Evolutionary conservation across 2,329 filamentous ascomycete species (phyloP).

Genomic region (Cytospora mali): DNA sequence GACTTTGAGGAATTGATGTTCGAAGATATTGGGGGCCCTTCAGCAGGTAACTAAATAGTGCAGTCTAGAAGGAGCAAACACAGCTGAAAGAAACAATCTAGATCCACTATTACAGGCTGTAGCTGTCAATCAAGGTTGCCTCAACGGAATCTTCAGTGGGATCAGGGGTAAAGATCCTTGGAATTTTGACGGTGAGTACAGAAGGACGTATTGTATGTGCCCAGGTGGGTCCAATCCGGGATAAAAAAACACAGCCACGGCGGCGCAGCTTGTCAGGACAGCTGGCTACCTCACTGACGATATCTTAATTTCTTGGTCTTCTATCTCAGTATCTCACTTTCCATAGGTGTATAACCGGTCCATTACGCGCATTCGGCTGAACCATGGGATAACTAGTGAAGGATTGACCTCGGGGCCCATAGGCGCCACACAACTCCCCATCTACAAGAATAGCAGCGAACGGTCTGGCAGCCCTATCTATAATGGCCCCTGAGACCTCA

Average conservation of each 20-base stretch:
- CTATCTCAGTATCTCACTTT: background rate
- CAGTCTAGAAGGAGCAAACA: background rate
- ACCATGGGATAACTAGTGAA: no score
- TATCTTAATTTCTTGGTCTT: background rate
- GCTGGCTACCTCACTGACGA: conserved; percentile 15
- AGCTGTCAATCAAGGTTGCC: conserved; percentile 15
- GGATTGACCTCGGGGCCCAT: no score
- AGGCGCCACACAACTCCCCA: no score
- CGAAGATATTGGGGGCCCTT: background rate
- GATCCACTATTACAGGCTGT: conserved; percentile 13
- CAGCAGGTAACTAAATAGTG: background rate
- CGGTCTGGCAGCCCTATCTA: no score
- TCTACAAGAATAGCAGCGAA: no score
- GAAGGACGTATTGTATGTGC: background rate
- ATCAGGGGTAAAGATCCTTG: background rate
- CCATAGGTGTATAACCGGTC: background rate
- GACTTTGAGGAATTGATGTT: background rate
- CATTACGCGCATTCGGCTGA: background rate
- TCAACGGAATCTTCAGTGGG: background rate
- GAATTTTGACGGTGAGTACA: conserved; percentile 14
- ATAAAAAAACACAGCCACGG: conserved; percentile 13
- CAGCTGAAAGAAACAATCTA: background rate
- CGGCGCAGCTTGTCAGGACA: conserved; percentile 9
- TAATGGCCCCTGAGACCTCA: no score
- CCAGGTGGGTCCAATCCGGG: conserved; percentile 10